A percentile compares a stretch with the other conserved stretches of the same genome.
Evolutionary conservation across 129 eudicot genomes (phyloP).

Genomic region (Deinandra increscens): DNA sequence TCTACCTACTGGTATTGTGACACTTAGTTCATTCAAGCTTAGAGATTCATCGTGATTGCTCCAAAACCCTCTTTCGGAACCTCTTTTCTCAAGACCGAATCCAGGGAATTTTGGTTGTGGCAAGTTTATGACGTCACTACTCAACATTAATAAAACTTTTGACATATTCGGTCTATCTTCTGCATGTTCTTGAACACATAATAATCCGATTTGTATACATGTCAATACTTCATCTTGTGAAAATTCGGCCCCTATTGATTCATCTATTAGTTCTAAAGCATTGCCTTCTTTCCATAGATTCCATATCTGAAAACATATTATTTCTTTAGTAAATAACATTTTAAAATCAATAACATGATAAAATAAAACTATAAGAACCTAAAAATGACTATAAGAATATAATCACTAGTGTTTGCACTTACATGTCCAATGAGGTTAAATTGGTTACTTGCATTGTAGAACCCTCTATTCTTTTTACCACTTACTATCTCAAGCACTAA

Average conservation of each 20-base stretch:
- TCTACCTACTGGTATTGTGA: conserved; percentile 59
- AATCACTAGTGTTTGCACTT: conserved; percentile 27
- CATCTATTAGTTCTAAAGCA: conserved; percentile 55
- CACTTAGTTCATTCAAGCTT: conserved; percentile 58
- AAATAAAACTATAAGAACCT: no score
- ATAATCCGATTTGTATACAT: conserved; percentile 80
- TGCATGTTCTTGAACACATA: conserved; percentile 82
- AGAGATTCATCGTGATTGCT: conserved; percentile 60
- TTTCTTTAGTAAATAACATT: no score
- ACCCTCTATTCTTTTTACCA: conserved; percentile 63
- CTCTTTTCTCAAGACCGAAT: conserved; percentile 57
- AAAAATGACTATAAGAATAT: no score
- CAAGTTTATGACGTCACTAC: conserved; percentile 48
- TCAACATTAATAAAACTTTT: conserved; percentile 64
- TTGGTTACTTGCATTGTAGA: conserved; percentile 52
- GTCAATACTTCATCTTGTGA: conserved; percentile 54
- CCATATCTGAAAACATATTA: conserved; percentile 64
- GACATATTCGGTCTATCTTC: conserved; percentile 89
- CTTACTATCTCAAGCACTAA: conserved; percentile 60
- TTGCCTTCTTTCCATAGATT: conserved; percentile 73
- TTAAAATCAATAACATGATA: no score
- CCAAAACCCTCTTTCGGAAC: conserved; percentile 48
- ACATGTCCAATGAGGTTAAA: conserved; percentile 87
- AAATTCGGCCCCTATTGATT: conserved; percentile 38
- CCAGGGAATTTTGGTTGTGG: conserved; percentile 79